Conservation (phyloP, 306 rosid genomes). For the Medicago lupulina region DNA sequence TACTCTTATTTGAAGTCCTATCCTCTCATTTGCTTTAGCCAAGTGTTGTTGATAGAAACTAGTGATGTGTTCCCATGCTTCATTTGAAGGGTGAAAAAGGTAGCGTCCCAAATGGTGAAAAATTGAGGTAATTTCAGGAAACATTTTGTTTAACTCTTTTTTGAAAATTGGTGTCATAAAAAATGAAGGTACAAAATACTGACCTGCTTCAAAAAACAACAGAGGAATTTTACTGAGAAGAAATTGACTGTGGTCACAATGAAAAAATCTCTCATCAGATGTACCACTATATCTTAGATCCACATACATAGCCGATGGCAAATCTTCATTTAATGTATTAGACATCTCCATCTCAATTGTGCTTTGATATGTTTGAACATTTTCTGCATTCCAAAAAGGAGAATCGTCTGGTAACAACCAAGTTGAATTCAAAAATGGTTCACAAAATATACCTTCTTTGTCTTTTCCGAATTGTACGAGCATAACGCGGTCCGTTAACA, state of each 20-base stretch:
- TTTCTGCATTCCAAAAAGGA: slow-evolving; percentile 41
- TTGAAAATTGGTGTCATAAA: slow-evolving; percentile 62
- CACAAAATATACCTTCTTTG: slow-evolving; percentile 60
- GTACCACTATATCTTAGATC: slow-evolving; percentile 46
- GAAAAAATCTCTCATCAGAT: slow-evolving; percentile 57
- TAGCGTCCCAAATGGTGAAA: slow-evolving; percentile 44
- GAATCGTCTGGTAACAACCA: slow-evolving; percentile 62
- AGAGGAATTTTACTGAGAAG: slow-evolving; percentile 47
- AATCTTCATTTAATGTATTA: slow-evolving; percentile 15
- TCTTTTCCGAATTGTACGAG: slow-evolving; percentile 59
- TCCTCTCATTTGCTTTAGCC: slow-evolving; percentile 32
- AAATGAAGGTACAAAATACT: slow-evolving; percentile 67
- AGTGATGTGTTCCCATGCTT: slow-evolving; percentile 51
- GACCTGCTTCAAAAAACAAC: slow-evolving; percentile 57
- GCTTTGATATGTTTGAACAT: slow-evolving; percentile 51
- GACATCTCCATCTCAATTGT: slow-evolving; percentile 43
- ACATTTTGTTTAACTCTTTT: slow-evolving; percentile 31
- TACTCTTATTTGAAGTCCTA: slow-evolving; percentile 48
- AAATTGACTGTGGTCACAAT: slow-evolving; percentile 59
- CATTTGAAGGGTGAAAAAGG: slow-evolving; percentile 50
- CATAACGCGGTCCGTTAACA: slow-evolving; percentile 60
- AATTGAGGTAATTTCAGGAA: slow-evolving; percentile 38
- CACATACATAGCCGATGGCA: slow-evolving; percentile 48
- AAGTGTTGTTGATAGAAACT: slow-evolving; percentile 37
- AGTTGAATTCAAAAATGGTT: slow-evolving; percentile 64